Evolutionary conservation across 805 yeast species (phyloP).

Genomic region (Metschnikowia anglica): DNA sequence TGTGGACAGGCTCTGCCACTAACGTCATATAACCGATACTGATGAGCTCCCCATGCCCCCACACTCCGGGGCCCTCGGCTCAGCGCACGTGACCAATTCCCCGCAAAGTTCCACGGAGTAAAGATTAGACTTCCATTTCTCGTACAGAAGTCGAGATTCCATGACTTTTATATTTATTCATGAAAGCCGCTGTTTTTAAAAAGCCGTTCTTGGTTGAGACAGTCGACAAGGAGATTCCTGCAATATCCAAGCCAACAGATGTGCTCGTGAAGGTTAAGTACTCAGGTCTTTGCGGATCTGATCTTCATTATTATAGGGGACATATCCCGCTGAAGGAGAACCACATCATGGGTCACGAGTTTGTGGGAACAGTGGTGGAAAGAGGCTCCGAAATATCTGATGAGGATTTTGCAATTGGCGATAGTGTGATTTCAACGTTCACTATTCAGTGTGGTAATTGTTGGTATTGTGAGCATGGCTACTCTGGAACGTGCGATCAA

Average conservation of each 20-base stretch:
- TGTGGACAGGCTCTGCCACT: constrained; percentile 7
- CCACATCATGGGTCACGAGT: constrained; percentile 53
- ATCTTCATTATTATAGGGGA: constrained; percentile 56
- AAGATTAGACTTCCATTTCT: background rate
- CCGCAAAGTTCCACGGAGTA: background rate
- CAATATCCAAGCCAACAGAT: constrained; percentile 37
- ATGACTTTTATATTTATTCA: background rate
- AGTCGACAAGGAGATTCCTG: constrained; percentile 41
- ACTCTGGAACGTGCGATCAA: constrained; percentile 53
- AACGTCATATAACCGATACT: constrained; percentile 2
- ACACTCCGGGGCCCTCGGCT: background rate
- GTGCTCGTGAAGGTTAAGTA: constrained; percentile 48
- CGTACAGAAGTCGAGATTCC: background rate
- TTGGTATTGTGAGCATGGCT: constrained; percentile 56
- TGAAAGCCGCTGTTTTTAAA: constrained; percentile 52
- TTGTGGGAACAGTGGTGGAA: constrained; percentile 43
- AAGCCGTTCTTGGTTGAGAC: constrained; percentile 44
- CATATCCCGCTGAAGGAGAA: constrained; percentile 38
- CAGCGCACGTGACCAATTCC: background rate
- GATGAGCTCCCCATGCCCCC: background rate
- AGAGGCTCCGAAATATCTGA: constrained; percentile 33
- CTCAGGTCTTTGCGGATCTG: constrained; percentile 56
- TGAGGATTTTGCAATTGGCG: constrained; percentile 41
- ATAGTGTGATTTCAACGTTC: constrained; percentile 43
- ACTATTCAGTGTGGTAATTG: constrained; percentile 62